Conservation (phyloP, 2,329 filamentous ascomycete species). For the Aspergillus unguis region DNA sequence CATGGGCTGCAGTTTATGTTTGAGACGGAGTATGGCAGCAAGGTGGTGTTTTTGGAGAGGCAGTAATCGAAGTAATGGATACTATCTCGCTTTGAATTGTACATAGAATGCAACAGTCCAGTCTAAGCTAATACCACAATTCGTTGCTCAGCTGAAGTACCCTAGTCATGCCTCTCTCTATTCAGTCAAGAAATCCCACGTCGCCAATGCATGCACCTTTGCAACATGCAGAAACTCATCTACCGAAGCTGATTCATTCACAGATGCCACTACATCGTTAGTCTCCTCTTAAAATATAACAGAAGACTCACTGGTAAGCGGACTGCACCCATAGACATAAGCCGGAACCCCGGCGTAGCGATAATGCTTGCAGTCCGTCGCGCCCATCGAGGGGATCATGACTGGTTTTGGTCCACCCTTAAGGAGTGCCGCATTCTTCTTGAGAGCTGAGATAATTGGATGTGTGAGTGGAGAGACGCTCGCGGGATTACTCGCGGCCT, state of each 20-base stretch:
- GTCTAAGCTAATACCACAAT: no score
- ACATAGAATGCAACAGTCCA: no score
- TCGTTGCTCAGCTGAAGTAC: no score
- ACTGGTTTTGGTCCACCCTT: slow-evolving; percentile 19
- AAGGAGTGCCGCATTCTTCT: neutral
- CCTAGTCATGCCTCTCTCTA: no score
- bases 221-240: slow-evolving; percentile 2
- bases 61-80: slow-evolving; percentile 20
- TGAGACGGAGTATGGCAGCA: slow-evolving; percentile 55
- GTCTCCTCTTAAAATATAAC: neutral
- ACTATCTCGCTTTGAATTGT: no score
- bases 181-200: neutral
- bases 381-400: slow-evolving; percentile 38
- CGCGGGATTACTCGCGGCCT: neutral
- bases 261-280: neutral
- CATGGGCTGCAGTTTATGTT: slow-evolving; percentile 56
- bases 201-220: neutral
- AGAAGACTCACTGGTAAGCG: neutral
- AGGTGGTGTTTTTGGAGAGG: slow-evolving; percentile 55
- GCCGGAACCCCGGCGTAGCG: slow-evolving; percentile 36
- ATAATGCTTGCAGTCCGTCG: slow-evolving; percentile 44
- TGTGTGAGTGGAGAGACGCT: neutral
- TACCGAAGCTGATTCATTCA: neutral
- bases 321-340: slow-evolving; percentile 33
- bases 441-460: neutral